phyloP scores from a whole-genome alignment of 306 rosid genomes.

The Casuarina glauca region DNA sequence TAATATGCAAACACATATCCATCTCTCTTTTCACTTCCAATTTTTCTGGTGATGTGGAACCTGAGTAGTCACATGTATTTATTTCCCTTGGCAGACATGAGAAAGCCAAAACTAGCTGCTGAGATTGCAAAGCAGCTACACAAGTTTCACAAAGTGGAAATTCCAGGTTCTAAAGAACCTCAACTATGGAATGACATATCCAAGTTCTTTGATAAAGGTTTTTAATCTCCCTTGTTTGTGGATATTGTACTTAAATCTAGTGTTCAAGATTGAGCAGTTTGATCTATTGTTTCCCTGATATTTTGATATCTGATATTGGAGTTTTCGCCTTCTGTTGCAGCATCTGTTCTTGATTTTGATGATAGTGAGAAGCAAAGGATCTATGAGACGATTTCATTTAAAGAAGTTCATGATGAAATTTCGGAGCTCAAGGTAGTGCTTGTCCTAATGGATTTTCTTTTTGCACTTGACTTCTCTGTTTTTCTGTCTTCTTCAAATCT shows the following conservation, averaged over 20 bases:
- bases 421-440: constrained; percentile 65
- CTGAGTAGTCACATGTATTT: constrained; percentile 26
- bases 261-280: neutral
- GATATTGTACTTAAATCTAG: neutral
- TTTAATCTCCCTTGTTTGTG: constrained; percentile 16
- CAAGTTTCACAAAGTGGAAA: constrained; percentile 72
- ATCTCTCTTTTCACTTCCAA: constrained; percentile 19
- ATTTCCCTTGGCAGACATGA: constrained; percentile 62
- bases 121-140: constrained; percentile 70
- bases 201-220: constrained; percentile 83
- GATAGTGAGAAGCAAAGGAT: constrained; percentile 58
- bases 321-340: constrained; percentile 42
- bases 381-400: constrained; percentile 60
- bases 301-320: constrained; percentile 17
- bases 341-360: constrained; percentile 72
- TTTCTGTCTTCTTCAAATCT: neutral
- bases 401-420: constrained; percentile 60
- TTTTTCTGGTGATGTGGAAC: constrained; percentile 29
- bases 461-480: constrained; percentile 17
- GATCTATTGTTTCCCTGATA: neutral
- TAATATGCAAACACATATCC: neutral
- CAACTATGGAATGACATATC: constrained; percentile 80
- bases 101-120: constrained; percentile 68
- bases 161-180: constrained; percentile 91
- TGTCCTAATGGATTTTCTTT: constrained; percentile 6